phyloP scores from a whole-genome alignment of 148 eudicot genomes.

The Chenopodium album region DNA sequence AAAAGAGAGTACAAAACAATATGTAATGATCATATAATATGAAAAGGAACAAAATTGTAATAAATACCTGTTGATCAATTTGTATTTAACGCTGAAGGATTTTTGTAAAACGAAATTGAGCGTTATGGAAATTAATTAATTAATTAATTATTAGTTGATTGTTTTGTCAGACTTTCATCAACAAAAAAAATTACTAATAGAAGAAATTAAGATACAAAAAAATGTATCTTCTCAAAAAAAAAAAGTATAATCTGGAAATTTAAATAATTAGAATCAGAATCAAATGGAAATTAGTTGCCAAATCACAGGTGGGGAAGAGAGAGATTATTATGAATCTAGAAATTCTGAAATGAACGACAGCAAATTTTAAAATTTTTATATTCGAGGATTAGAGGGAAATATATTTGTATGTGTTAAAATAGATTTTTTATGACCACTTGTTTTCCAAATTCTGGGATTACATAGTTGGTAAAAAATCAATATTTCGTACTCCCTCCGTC shows the following conservation, averaged over 20 bases:
- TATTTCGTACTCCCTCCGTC: too few relatives aligned
- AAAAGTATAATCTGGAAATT: not conserved
- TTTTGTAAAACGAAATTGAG: not conserved
- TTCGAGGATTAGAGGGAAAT: not conserved
- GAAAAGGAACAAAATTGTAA: not conserved
- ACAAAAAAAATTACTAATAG: not conserved
- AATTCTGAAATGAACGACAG: slow-evolving; percentile 5
- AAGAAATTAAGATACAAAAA: not conserved
- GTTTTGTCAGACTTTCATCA: not conserved
- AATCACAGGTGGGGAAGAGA: slow-evolving; percentile 8
- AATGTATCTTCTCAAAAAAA: too few relatives aligned
- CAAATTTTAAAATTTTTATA: not conserved
- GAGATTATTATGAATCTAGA: slow-evolving; percentile 6
- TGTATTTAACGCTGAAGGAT: not conserved
- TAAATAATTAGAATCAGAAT: not conserved
- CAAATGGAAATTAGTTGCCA: not conserved
- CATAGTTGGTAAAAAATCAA: not conserved
- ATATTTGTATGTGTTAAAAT: not conserved
- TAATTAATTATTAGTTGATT: not conserved
- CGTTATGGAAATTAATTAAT: not conserved
- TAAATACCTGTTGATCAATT: slow-evolving; percentile 22
- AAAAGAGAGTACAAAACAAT: not conserved
- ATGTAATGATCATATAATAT: not conserved
- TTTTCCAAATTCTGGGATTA: slow-evolving; percentile 4
- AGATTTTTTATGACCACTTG: slow-evolving; percentile 5